These are phyloP conservation scores for Xylaria sp. DNA, from an alignment of 2,329 filamentous ascomycete species.

Conservation along the genomic window DNA sequence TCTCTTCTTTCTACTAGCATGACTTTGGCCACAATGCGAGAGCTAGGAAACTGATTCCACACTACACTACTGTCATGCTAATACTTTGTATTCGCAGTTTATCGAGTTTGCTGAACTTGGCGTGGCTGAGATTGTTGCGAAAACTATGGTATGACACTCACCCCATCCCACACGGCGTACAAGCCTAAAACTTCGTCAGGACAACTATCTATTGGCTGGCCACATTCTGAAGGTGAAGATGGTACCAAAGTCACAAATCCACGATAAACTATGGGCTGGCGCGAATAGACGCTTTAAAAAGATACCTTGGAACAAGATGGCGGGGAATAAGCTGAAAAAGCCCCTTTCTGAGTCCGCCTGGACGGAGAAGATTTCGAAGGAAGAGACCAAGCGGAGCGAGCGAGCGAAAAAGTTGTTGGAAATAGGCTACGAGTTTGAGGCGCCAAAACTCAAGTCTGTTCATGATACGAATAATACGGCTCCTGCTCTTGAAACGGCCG, in stretches of 20 bases:
- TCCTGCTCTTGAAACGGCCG: slow-evolving; percentile 51
- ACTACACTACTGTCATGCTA: background rate
- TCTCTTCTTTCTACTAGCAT: background rate
- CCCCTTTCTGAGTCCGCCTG: slow-evolving; percentile 80
- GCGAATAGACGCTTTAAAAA: slow-evolving; percentile 90
- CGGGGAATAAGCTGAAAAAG: slow-evolving; percentile 77
- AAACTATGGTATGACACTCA: slow-evolving; percentile 75
- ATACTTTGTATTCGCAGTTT: slow-evolving; percentile 59
- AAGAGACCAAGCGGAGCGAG: slow-evolving; percentile 73
- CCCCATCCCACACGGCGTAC: background rate
- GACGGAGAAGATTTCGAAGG: slow-evolving; percentile 77
- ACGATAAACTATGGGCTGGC: slow-evolving; percentile 86
- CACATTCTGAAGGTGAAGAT: slow-evolving; percentile 91
- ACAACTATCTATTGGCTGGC: slow-evolving; percentile 84
- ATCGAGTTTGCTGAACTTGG: slow-evolving; percentile 85
- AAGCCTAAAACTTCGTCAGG: slow-evolving; percentile 27
- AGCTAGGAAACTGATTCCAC: background rate
- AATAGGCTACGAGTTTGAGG: slow-evolving; percentile 84
- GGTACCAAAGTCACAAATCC: slow-evolving; percentile 79
- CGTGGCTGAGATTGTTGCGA: slow-evolving; percentile 87
- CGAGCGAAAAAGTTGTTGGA: slow-evolving; percentile 80
- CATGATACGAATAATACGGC: slow-evolving; percentile 52
- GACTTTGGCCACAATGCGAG: background rate
- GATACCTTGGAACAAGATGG: slow-evolving; percentile 88
- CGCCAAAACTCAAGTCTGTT: slow-evolving; percentile 73